Evolutionary conservation across 2,329 filamentous ascomycete species (phyloP).

Genomic region (Aspergillus hortae): DNA sequence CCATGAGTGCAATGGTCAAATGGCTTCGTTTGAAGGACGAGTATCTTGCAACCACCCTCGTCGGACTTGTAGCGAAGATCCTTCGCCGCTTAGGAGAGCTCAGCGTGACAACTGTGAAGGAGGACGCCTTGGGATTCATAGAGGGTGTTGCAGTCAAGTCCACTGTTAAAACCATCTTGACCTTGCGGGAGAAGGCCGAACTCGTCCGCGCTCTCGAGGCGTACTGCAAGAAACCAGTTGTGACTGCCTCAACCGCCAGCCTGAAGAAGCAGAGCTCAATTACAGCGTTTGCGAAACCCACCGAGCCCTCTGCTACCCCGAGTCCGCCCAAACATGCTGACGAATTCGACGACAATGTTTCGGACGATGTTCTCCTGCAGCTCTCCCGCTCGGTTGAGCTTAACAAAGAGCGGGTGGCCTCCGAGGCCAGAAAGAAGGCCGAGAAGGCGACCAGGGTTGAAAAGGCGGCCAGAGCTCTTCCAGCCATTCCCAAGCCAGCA

Average conservation of each 20-base stretch:
- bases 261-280: slow-evolving; percentile 45
- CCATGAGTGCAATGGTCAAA: slow-evolving; percentile 69
- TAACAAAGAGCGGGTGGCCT: slow-evolving; percentile 36
- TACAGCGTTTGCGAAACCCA: slow-evolving; percentile 36
- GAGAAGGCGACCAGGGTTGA: slow-evolving; percentile 20
- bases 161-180: slow-evolving; percentile 72
- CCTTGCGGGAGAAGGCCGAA: slow-evolving; percentile 78
- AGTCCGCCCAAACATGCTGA: slow-evolving; percentile 31
- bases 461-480: slow-evolving; percentile 20
- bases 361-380: slow-evolving; percentile 39
- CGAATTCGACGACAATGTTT: slow-evolving; percentile 41
- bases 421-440: slow-evolving; percentile 27
- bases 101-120: slow-evolving; percentile 63
- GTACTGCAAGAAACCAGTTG: slow-evolving; percentile 44
- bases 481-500: slow-evolving; percentile 22
- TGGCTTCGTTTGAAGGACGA: slow-evolving; percentile 89
- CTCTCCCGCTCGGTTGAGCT: slow-evolving; percentile 42
- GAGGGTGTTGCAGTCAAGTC: slow-evolving; percentile 52
- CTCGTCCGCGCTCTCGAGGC: slow-evolving; percentile 61
- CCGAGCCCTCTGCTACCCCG: slow-evolving; percentile 32
- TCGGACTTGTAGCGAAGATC: slow-evolving; percentile 79
- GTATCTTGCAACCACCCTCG: slow-evolving; percentile 78
- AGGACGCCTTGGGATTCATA: slow-evolving; percentile 61
- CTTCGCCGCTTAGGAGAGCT: slow-evolving; percentile 76
- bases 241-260: slow-evolving; percentile 38